Evolutionary conservation across 257 asterid genomes (phyloP), one percentile per base, ranked within the genome.

Genomic region (Lycium ferocissimum): DNA sequence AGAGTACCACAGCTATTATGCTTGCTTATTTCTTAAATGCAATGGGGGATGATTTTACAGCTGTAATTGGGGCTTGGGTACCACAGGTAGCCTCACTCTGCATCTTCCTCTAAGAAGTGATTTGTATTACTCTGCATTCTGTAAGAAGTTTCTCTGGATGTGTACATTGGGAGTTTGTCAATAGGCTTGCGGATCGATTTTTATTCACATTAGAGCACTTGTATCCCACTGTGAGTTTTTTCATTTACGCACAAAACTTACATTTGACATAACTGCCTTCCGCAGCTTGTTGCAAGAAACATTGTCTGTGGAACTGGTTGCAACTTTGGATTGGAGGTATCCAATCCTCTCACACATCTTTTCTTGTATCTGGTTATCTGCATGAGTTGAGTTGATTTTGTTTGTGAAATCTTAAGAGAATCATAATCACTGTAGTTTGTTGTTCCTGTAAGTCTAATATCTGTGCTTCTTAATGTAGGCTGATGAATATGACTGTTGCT

Each of bases 401-500:
- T 61, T 5, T 62, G 84, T 61, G 18, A 61, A 18, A n/a, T 20
- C 38, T 7, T 45, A 61, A 26, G 43, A 40, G 62, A 45, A 3
- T 40, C 61, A 81, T 62, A 3, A 33, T 20, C 22, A 3, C 20
- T 17, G 17, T 14, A 45, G 17, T 40, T 22, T 81, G 49, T 5
- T 66, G 62, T 45, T 81, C 1, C 76, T 59, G 49, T 61, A 72
- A 58, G 9, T 71, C 85, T 51, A 79, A 78, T 67, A 35, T 58
- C 38, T 54, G 38, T 87, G 35, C 22, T 65, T 33, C 45, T 53
- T 83, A 47, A 51, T 87, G 84, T 59, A 87, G 91, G 93, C 89
- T 80, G 91, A 90, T 84, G 91, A 89, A 59, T 87, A 90, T 87
- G 89, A 90, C 82, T 81, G 86, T 81, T 90, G 92, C 87, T 88